phyloP scores from a whole-genome alignment of 768 basidiomycete genomes.

The Heimioporus sp. region DNA sequence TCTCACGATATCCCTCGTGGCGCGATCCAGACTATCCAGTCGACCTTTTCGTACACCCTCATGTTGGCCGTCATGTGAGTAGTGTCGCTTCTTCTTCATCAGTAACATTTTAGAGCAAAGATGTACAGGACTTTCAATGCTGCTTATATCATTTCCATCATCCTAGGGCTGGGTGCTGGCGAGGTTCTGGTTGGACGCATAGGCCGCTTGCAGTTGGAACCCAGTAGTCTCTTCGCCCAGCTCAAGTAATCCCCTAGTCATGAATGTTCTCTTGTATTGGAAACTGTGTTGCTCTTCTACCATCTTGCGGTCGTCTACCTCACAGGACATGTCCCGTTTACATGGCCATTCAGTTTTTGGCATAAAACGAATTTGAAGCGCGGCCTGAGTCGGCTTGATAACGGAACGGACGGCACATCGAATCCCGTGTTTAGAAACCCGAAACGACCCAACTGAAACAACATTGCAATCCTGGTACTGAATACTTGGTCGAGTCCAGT shows the following conservation, averaged over 20 bases:
- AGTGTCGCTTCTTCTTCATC: background rate
- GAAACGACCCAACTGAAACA: too few relatives aligned
- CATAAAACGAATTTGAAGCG: too few relatives aligned
- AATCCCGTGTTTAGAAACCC: too few relatives aligned
- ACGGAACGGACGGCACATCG: too few relatives aligned
- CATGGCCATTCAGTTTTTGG: too few relatives aligned
- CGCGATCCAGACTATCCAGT: conserved; percentile 58
- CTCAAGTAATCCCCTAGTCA: too few relatives aligned
- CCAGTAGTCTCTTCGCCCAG: background rate
- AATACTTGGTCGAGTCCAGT: too few relatives aligned
- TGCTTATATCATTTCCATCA: conserved; percentile 70
- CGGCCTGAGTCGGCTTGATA: too few relatives aligned
- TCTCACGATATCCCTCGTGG: conserved; percentile 73
- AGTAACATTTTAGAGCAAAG: conserved; percentile 4
- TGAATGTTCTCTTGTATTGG: too few relatives aligned
- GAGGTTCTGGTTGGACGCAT: conserved; percentile 70
- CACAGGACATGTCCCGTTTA: too few relatives aligned
- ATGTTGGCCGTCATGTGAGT: conserved; percentile 84
- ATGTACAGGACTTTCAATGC: conserved; percentile 76
- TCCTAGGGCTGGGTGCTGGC: conserved; percentile 70
- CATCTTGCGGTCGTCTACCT: too few relatives aligned
- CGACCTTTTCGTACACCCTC: conserved; percentile 60
- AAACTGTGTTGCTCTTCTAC: background rate
- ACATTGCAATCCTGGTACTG: too few relatives aligned
- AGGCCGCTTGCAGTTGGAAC: conserved; percentile 18